Conservation (phyloP, 768 basidiomycete genomes). For the Lentinus tigrinus region DNA sequence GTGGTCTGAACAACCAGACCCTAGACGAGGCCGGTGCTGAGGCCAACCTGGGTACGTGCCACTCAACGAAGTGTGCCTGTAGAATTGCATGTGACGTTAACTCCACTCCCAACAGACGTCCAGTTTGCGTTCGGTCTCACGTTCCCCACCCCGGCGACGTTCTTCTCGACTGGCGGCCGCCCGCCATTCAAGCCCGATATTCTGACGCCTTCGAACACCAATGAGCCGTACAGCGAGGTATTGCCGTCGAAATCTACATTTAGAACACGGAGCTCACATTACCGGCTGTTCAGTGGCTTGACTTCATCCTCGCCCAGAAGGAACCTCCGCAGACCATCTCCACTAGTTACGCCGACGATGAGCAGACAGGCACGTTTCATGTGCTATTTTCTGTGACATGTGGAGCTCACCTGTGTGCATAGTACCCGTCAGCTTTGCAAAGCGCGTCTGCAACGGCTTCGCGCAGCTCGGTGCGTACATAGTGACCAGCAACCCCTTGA, state of each 20-base stretch:
- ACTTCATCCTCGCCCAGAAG: conserved; percentile 49
- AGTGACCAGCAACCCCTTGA: background rate
- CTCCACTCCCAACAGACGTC: conserved; percentile 38
- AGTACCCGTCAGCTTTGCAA: conserved; percentile 61
- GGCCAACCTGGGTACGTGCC: conserved; percentile 46
- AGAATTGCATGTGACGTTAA: background rate
- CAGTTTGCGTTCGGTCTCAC: conserved; percentile 68
- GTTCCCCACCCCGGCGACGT: conserved; percentile 57
- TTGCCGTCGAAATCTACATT: background rate
- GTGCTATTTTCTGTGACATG: conserved; percentile 37
- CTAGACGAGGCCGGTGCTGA: conserved; percentile 54
- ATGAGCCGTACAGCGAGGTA: conserved; percentile 50
- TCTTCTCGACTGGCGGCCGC: conserved; percentile 60
- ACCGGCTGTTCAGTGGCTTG: conserved; percentile 50
- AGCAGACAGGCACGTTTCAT: conserved; percentile 54
- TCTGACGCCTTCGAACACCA: conserved; percentile 37
- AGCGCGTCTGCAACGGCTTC: conserved; percentile 57
- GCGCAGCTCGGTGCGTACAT: conserved; percentile 58
- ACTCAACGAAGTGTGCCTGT: background rate
- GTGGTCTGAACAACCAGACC: conserved; percentile 60
- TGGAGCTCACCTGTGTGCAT: conserved; percentile 9
- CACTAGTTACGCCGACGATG: conserved; percentile 72
- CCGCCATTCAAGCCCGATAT: conserved; percentile 58
- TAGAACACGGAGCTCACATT: background rate
- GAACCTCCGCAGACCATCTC: conserved; percentile 60